Base-by-base conservation (phyloP, 495 filamentous ascomycete genomes). In the Aspergillus wentii region DNA sequence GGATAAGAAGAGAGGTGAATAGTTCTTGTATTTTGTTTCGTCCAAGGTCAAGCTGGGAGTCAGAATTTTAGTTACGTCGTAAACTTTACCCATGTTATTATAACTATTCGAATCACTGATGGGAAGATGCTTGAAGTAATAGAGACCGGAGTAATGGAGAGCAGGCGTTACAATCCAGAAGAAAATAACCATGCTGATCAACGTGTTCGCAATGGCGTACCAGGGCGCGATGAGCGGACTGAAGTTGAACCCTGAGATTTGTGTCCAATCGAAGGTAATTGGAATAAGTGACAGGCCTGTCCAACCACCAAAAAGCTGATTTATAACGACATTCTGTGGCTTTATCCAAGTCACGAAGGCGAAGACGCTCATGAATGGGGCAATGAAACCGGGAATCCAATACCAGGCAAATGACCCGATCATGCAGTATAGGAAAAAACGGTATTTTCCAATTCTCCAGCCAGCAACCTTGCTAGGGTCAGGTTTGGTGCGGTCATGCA, bases 251-350 rank as follows among this genome's bases (percentile, higher is more conserved):
- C 73, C 79, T 1, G 77, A 73, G 40, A 86, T 64, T 35, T 79
- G 75, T 4, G 75, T 77, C 83, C 83, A 86, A 62, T 86, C 82
- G 41, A 82, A 80, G 0, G 78, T 80, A 21, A 83, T 71, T 0
- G 78, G 78, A 9, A 82, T 62, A 15, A 83, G 51, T 1, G 76
- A 79, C 10, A 83, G 52, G 0, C 79, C 79, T 4, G 74, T 75
- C 43, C 54, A 75, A 2, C 78, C 77, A 19, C 79, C 79, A 35
- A 80, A 80, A 2, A 80, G 59, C 52, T 81, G 72, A 38, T 77
- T 77, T 35, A 76, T 38, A 14, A 74, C 46, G 1, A 63, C 55
- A 27, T 64, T 72, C 16, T 74, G 49, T 5, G 72, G 74, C 43
- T 66, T 67, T 49, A 76, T 76, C 69, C 65, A 72, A 10, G 63